Evolutionary conservation across 73 alveolate species (phyloP).

Genomic region (Paramecium primaurelia): DNA sequence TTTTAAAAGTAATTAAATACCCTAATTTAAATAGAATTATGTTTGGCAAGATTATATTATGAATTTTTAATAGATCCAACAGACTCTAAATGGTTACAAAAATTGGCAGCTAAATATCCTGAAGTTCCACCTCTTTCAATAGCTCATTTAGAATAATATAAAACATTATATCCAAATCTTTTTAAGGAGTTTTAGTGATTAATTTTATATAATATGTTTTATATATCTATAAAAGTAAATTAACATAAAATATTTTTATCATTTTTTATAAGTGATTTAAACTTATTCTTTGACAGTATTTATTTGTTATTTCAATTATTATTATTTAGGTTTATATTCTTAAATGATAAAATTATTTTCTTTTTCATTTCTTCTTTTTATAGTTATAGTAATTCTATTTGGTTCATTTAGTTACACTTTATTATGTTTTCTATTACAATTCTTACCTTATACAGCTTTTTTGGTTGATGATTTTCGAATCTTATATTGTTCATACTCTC

Average conservation of each 20-base stretch:
- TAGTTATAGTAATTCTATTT: background rate
- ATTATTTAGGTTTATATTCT: background rate
- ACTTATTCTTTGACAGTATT: background rate
- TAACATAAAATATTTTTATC: background rate
- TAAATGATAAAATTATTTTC: background rate
- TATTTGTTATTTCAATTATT: background rate
- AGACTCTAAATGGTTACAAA: background rate
- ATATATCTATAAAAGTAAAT: background rate
- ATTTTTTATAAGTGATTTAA: background rate
- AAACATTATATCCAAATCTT: background rate
- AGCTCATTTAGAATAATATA: background rate
- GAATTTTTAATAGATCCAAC: background rate
- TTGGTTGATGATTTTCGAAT: background rate
- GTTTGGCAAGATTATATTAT: background rate
- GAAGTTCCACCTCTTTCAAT: background rate
- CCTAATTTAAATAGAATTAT: background rate
- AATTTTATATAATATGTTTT: background rate
- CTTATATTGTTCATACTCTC: background rate
- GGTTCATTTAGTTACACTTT: background rate
- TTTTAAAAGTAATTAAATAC: background rate
- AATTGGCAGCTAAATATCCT: background rate
- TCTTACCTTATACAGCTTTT: background rate
- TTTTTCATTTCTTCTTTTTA: background rate
- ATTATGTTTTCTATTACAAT: background rate
- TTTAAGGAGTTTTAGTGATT: background rate